Evolutionary conservation across 345 rosid species (phyloP).

Genomic region (Bruguiera sexangula): DNA sequence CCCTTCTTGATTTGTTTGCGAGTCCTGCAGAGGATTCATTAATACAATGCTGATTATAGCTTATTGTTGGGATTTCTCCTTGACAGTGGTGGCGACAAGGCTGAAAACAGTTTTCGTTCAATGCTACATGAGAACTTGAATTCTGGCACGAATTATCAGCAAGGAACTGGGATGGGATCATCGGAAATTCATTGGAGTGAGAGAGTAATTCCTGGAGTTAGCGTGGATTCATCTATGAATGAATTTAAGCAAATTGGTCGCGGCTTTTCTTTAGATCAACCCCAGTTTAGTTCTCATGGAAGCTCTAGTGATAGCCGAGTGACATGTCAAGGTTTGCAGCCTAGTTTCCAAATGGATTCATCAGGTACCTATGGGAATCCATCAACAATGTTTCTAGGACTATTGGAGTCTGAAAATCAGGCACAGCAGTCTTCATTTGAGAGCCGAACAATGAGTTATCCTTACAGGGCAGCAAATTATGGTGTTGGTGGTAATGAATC

Average conservation of each 20-base stretch:
- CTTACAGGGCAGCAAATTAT: conserved; percentile 30
- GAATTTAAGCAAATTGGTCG: conserved; percentile 42
- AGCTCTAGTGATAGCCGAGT: conserved; percentile 62
- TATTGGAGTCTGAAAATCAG: conserved; percentile 43
- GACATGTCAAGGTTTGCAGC: conserved; percentile 50
- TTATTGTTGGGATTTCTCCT: conserved; percentile 6
- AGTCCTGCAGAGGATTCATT: not conserved
- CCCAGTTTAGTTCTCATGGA: conserved; percentile 59
- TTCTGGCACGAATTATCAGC: conserved; percentile 39
- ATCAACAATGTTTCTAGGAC: conserved; percentile 52
- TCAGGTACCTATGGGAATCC: conserved; percentile 45
- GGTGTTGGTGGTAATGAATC: conserved; percentile 34
- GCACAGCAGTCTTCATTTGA: conserved; percentile 30
- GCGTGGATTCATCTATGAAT: conserved; percentile 27
- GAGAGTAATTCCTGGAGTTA: conserved; percentile 14
- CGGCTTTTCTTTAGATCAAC: conserved; percentile 60
- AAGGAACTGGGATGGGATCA: conserved; percentile 38
- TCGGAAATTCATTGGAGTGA: conserved; percentile 46
- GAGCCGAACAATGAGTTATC: conserved; percentile 32
- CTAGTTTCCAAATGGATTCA: conserved; percentile 46
- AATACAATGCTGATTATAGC: not conserved
- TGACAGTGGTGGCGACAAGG: conserved; percentile 62
- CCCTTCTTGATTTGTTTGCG: no score
- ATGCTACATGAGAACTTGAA: conserved; percentile 71
- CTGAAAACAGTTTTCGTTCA: conserved; percentile 59